These are phyloP conservation scores for Annulohypoxylon moriforme DNA, from an alignment of 495 filamentous ascomycete species.

Conservation along the genomic window DNA sequence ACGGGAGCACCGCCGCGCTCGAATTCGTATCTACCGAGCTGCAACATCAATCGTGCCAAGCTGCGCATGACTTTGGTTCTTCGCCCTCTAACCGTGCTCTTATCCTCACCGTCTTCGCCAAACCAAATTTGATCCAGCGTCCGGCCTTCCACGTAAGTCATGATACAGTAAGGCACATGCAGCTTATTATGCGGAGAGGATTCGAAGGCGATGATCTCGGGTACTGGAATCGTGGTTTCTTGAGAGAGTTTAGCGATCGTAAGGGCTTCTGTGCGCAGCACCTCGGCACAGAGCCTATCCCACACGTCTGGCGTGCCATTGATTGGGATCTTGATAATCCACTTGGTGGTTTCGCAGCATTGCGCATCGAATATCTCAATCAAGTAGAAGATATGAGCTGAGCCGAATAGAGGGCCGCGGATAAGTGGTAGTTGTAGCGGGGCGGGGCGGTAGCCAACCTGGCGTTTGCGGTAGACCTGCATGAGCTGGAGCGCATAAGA, in stretches of 20 bases:
- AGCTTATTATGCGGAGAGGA: constrained; percentile 32
- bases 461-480: constrained; percentile 4
- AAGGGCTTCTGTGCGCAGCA: constrained; percentile 38
- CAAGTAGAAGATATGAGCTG: constrained; percentile 41
- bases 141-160: constrained; percentile 38
- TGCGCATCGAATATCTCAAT: constrained; percentile 16
- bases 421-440: constrained; percentile 28
- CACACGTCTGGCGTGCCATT: constrained; percentile 37
- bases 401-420: constrained; percentile 31
- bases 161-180: constrained; percentile 41
- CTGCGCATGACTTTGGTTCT: constrained; percentile 20
- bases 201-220: constrained; percentile 41
- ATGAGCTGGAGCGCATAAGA: constrained; percentile 27
- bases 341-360: constrained; percentile 19
- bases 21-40: constrained; percentile 39
- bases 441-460: background rate
- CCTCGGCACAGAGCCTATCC: constrained; percentile 30
- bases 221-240: constrained; percentile 37
- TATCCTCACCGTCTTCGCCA: background rate
- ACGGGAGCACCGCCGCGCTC: constrained; percentile 34
- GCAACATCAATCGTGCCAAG: constrained; percentile 35
- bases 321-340: constrained; percentile 42
- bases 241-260: constrained; percentile 29
- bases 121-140: constrained; percentile 41
- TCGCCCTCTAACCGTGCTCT: background rate